phyloP scores from a whole-genome alignment of 495 filamentous ascomycete species.

The Hyphodiscus hymeniophilus region DNA sequence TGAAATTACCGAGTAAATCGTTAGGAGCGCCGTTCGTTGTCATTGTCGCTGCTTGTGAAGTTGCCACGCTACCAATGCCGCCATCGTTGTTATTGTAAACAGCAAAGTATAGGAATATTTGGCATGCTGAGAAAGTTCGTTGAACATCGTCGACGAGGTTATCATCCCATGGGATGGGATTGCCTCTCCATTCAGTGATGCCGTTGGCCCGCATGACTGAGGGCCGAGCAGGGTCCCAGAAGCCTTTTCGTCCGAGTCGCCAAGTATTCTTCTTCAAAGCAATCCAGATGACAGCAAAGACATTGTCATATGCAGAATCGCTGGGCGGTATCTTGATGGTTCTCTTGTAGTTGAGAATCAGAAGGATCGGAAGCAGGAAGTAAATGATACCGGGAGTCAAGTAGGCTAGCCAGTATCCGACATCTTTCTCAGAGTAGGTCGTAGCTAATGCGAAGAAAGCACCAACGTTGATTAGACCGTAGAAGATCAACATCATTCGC shows the following conservation, averaged over 20 bases:
- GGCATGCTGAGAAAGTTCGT: conserved; percentile 42
- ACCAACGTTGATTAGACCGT: conserved; percentile 72
- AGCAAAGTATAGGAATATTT: conserved; percentile 49
- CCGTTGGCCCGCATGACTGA: conserved; percentile 40
- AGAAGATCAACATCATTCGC: conserved; percentile 58
- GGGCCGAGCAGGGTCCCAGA: conserved; percentile 54
- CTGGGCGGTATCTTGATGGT: conserved; percentile 40
- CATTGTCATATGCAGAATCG: conserved; percentile 44
- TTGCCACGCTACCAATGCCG: conserved; percentile 35
- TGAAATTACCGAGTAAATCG: conserved; percentile 66
- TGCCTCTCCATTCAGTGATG: conserved; percentile 23
- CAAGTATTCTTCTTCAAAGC: conserved; percentile 44
- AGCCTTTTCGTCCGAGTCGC: conserved; percentile 43
- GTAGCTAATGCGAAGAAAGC: conserved; percentile 46
- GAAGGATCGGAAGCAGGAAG: conserved; percentile 43
- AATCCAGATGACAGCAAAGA: conserved; percentile 41
- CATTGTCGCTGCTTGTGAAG: conserved; percentile 52
- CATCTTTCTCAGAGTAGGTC: conserved; percentile 34
- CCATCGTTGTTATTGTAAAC: conserved; percentile 53
- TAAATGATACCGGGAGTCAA: conserved; percentile 56
- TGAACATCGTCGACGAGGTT: conserved; percentile 44
- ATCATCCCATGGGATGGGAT: conserved; percentile 33
- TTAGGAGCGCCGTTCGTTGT: conserved; percentile 57
- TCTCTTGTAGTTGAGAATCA: conserved; percentile 39
- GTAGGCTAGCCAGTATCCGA: conserved; percentile 67